These are phyloP conservation scores for Thymus mandschuricus DNA, from an alignment of 257 asterid genomes.

Conservation along the genomic window DNA sequence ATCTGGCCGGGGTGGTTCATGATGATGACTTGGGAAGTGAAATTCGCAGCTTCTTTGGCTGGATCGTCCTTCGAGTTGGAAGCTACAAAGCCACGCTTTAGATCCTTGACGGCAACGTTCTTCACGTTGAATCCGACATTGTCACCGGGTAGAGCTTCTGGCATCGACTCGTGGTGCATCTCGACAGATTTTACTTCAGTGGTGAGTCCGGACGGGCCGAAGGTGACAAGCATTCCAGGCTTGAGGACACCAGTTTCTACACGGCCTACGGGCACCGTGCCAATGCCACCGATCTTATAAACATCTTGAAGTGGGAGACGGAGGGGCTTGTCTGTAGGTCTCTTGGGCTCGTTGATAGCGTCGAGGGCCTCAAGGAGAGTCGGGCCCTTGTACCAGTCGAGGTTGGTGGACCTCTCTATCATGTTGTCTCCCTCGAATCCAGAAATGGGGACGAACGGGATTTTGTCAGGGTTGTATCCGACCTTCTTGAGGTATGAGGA, in stretches of 20 bases:
- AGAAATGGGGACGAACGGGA: slow-evolving; percentile 76
- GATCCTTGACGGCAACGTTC: slow-evolving; percentile 85
- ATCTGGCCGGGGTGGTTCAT: slow-evolving; percentile 86
- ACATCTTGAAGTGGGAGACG: slow-evolving; percentile 69
- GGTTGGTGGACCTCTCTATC: slow-evolving; percentile 74
- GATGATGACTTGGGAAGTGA: slow-evolving; percentile 75
- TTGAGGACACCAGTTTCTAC: slow-evolving; percentile 65
- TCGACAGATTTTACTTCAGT: slow-evolving; percentile 88
- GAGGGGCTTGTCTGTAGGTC: slow-evolving; percentile 80
- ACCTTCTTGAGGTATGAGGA: slow-evolving; percentile 84
- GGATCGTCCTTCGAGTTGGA: slow-evolving; percentile 90
- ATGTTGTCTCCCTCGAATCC: slow-evolving; percentile 33
- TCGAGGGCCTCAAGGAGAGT: slow-evolving; percentile 85
- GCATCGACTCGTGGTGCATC: slow-evolving; percentile 82
- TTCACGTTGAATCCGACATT: slow-evolving; percentile 83
- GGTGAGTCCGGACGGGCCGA: slow-evolving; percentile 76
- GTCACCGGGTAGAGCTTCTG: slow-evolving; percentile 72
- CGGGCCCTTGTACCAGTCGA: slow-evolving; percentile 89
- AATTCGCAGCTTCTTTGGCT: slow-evolving; percentile 68
- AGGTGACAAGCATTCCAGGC: slow-evolving; percentile 64
- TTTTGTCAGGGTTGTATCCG: slow-evolving; percentile 84
- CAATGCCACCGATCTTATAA: slow-evolving; percentile 60
- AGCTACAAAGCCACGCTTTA: slow-evolving; percentile 82
- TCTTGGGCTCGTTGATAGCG: slow-evolving; percentile 63
- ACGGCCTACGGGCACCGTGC: slow-evolving; percentile 81